A percentile compares a stretch with the other conserved stretches of the same genome.
phyloP scores from a whole-genome alignment of 192 early-diverging fungal genomes.

The Podila verticillata region DNA sequence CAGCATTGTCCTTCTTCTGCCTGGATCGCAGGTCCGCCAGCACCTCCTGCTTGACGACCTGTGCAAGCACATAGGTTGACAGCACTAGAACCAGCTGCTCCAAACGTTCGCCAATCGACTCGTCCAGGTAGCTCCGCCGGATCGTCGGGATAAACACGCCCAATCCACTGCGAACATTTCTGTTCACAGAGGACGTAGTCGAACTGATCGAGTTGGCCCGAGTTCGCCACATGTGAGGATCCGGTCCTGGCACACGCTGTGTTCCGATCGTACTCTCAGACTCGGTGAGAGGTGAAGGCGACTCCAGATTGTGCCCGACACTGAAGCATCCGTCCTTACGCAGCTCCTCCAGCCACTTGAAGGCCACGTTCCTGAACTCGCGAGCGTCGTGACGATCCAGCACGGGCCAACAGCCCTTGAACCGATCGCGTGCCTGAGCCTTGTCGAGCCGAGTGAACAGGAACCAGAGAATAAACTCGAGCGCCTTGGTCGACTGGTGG shows the following conservation, averaged over 20 bases:
- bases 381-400: conserved; percentile 61
- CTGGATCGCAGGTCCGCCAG: not conserved
- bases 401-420: conserved; percentile 65
- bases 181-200: not conserved
- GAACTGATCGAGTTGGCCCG: not conserved
- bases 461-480: conserved; percentile 67
- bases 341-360: conserved; percentile 68
- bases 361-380: conserved; percentile 64
- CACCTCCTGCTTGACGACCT: not conserved
- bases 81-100: conserved; percentile 39
- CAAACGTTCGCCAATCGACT: conserved; percentile 39
- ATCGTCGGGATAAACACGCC: conserved; percentile 39
- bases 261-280: not conserved
- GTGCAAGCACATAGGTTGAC: conserved; percentile 31
- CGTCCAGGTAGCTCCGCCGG: conserved; percentile 41
- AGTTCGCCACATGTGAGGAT: not conserved
- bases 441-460: conserved; percentile 56
- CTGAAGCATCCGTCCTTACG: conserved; percentile 55
- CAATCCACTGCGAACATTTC: conserved; percentile 12
- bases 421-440: conserved; percentile 51
- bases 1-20: not conserved
- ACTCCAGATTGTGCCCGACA: conserved; percentile 9
- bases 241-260: not conserved
- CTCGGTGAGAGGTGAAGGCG: not conserved
- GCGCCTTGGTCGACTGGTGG: conserved; percentile 63